Percentiles rank a stretch among this genome's conserved stretches.
Evolutionary conservation across 2,329 filamentous ascomycete species (phyloP).

Genomic region (Epicoccum sorghinum): DNA sequence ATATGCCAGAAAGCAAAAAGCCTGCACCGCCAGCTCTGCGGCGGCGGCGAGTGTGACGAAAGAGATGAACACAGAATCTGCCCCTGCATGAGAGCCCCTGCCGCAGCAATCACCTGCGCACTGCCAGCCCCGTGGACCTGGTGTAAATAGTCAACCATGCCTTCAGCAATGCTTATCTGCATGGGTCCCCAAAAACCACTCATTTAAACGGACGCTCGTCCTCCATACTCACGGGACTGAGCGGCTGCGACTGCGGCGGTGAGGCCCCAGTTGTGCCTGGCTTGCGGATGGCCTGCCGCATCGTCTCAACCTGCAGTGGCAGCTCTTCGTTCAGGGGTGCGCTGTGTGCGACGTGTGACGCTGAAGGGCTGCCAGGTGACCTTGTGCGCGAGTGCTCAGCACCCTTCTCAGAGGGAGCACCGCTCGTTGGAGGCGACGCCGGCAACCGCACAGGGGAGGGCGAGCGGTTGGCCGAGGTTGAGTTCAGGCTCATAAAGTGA

Average conservation of each 20-base stretch:
- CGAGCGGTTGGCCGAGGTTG: constrained; percentile 68
- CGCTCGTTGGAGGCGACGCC: constrained; percentile 77
- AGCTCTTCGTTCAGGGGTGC: constrained; percentile 69
- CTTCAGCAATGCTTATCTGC: too few relatives aligned
- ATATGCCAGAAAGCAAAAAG: constrained; percentile 13
- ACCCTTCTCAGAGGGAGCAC: constrained; percentile 74
- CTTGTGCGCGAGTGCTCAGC: constrained; percentile 70
- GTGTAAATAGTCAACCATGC: too few relatives aligned
- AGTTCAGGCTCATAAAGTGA: constrained; percentile 68
- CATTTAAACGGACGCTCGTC: constrained; percentile 43
- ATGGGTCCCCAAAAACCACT: background rate
- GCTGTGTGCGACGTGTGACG: constrained; percentile 57
- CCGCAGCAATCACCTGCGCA: background rate
- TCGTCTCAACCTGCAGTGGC: constrained; percentile 87
- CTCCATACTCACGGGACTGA: constrained; percentile 48
- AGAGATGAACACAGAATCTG: constrained; percentile 6
- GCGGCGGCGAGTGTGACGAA: background rate
- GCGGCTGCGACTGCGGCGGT: constrained; percentile 47
- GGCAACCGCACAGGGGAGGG: constrained; percentile 82
- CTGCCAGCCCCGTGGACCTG: background rate
- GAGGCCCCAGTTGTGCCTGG: constrained; percentile 82
- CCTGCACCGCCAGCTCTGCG: background rate
- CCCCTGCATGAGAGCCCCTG: constrained; percentile 9
- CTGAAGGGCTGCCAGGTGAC: constrained; percentile 64
- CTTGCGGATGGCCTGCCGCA: constrained; percentile 85